Base-by-base conservation (phyloP, 1,139 yeast species). In the Yamadazyma songkhlaensis region DNA sequence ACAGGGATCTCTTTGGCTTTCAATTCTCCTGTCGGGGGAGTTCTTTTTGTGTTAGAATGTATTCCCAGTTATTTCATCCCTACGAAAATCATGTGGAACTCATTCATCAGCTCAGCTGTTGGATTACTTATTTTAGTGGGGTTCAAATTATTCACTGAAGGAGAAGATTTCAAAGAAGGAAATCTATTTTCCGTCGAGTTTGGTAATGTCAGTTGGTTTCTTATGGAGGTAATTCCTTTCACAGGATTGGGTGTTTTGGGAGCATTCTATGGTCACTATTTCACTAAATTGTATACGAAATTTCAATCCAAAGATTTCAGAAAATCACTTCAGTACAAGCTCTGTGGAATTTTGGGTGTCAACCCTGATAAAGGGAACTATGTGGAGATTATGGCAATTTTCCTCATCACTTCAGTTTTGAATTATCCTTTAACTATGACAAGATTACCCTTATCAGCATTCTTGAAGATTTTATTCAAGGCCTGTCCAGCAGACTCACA, bases 1-100 rank as follows among this genome's bases (percentile, higher is more conserved):
- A 88, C 95, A 0, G 97, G 97, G 7, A 90, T 90, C 10, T 86
- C 96, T 0, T 90, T 87, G 3, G 97, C 97, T 0, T 90, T 90
- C 62, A 89, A 89, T 39, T 84, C 97, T 0, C 97, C 97, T 1
- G 86, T 90, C 41, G 97, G 97, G 11, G 97, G 97, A 4, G 95
- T 90, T 1, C 60, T 90, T 23, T 90, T 90, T 60, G 85, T 89
- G 3, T 62, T 90, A 23, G 97, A 90, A 52, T 78, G 78, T 43
- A 68, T 85, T 43, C 78, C 84, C 3, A 72, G 81, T 32, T 83
- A 75, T 50, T 78, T 81, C 50, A 73, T 74, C 37, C 79, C 83
- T 15, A 78, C 79, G 20, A 74, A 71, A 41, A 72, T 81, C 45
- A 77, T 85, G 81, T 86, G 95, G 96, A 81, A 78, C 47, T 79